These are phyloP conservation scores for Botrytis medusae DNA, from an alignment of 2,329 filamentous ascomycete genomes.

Conservation along the genomic window DNA sequence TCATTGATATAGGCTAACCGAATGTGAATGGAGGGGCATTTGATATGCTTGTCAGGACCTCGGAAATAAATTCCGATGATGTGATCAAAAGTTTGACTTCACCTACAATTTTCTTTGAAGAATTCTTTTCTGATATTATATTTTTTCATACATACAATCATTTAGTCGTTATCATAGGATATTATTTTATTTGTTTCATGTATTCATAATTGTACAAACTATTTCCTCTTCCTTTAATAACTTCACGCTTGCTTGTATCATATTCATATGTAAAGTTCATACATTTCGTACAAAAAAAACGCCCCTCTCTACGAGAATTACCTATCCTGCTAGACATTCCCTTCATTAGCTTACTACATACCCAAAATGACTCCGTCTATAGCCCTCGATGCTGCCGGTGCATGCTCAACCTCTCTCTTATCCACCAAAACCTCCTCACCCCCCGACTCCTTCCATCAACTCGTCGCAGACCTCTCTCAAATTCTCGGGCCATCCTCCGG, in stretches of 20 bases:
- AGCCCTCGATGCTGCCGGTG: conserved; percentile 8
- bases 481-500: conserved; percentile 79
- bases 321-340: background rate
- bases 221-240: background rate
- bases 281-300: background rate
- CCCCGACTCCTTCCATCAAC: conserved; percentile 60
- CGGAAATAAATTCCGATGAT: background rate
- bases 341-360: background rate
- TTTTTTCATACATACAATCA: background rate
- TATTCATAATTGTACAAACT: background rate
- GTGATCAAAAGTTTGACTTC: background rate
- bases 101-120: background rate
- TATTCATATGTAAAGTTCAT: background rate
- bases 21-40: conserved; percentile 8
- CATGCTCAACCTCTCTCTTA: background rate
- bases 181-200: background rate
- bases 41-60: background rate
- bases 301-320: background rate
- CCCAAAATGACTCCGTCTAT: conserved; percentile 16
- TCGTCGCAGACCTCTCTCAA: conserved; percentile 71
- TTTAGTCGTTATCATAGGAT: background rate
- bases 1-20: background rate
- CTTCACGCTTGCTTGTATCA: background rate
- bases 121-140: background rate
- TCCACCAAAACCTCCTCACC: conserved; percentile 33